Evolutionary conservation across 768 basidiomycete species (phyloP).

Genomic region (Austroboletus eburneus): DNA sequence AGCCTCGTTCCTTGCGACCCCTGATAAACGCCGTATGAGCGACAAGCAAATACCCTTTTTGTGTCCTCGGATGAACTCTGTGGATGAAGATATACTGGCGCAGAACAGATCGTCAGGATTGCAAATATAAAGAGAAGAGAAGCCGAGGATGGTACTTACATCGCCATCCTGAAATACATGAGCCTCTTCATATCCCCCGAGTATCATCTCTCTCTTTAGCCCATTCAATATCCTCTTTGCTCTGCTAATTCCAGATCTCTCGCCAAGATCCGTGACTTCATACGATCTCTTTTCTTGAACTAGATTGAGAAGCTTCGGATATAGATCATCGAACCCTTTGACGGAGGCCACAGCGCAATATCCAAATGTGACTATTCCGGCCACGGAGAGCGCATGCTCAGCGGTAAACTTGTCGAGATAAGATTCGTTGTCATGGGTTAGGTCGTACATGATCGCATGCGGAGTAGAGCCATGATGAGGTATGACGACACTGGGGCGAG

Average conservation of each 20-base stretch:
- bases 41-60: constrained; percentile 89
- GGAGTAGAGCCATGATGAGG: constrained; percentile 83
- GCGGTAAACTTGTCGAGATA: constrained; percentile 86
- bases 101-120: constrained; percentile 3
- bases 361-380: constrained; percentile 88
- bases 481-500: constrained; percentile 67
- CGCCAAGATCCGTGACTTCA: constrained; percentile 55
- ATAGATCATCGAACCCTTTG: constrained; percentile 96
- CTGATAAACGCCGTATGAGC: constrained; percentile 91
- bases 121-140: not conserved
- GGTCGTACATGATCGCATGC: constrained; percentile 91
- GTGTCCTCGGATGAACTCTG: constrained; percentile 84
- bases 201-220: constrained; percentile 87
- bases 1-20: constrained; percentile 74
- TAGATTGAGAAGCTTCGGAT: constrained; percentile 89
- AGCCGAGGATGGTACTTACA: constrained; percentile 44
- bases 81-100: constrained; percentile 87
- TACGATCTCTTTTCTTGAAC: constrained; percentile 83
- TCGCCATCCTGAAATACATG: constrained; percentile 97
- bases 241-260: constrained; percentile 53
- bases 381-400: constrained; percentile 93
- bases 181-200: constrained; percentile 84
- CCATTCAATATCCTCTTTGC: constrained; percentile 77
- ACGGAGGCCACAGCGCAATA: constrained; percentile 87
- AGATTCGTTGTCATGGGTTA: constrained; percentile 97